Evolutionary conservation across 2,329 filamentous ascomycete species (phyloP), one percentile per base, ranked within the genome.

Genomic region (Cladosporium sp.): DNA sequence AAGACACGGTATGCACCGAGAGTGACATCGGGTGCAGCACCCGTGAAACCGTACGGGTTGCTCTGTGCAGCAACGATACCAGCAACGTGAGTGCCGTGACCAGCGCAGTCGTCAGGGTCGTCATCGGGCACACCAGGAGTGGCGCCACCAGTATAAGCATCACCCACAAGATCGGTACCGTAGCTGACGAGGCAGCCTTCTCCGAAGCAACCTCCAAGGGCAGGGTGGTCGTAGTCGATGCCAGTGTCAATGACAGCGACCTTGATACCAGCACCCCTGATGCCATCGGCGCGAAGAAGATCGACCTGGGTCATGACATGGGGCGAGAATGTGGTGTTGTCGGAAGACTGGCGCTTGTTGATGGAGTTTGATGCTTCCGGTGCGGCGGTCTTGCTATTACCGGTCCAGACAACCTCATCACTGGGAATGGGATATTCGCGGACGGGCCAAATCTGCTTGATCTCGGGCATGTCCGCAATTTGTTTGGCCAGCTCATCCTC

Each of bases 151-250:
- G 65, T 68, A 28, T 74, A 76, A 62, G 76, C 77, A 63, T 89
- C 85, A 21, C 86, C 87, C 21, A 88, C 83, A 49, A 88, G 78
- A 67, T 88, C 86, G 39, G 79, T 79, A 21, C 88, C 88, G 65
- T 82, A 84, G 3, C 81, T 79, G 21, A 90, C 84, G 48, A 88
- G 78, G 69, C 83, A 89, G 14, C 82, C 85, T 1, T 79, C 71
- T 1, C 88, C 88, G 71, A 89, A 89, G 71, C 87, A 87, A 56
- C 86, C 86, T 26, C 88, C 88, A 0, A 90, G 82, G 30, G 86
- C 85, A 1, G 86, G 85, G 70, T 90, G 87, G 0, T 78, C 81
- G 71, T 89, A 89, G 72, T 90, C 88, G 57, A 88, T 74, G 13
- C 79, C 79, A 23, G 74, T 77, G 66, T 82, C 79, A 53, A 83